Evolutionary conservation across 2,329 filamentous ascomycete species (phyloP).

Genomic region (Zymoseptoria ardabiliae): DNA sequence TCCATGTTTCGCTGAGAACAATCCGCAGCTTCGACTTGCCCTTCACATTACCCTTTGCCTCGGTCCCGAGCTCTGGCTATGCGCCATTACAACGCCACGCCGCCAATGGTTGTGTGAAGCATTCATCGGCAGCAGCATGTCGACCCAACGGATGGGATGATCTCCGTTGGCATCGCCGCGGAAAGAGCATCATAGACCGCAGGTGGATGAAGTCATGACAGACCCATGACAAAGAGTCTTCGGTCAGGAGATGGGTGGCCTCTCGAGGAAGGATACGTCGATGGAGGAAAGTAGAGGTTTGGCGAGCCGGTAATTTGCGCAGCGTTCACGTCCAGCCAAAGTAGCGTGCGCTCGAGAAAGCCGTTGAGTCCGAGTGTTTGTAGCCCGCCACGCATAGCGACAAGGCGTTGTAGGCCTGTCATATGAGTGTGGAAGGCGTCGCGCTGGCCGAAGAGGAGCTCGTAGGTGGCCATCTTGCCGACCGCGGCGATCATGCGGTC

Average conservation of each 20-base stretch:
- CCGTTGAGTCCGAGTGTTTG: conserved; percentile 38
- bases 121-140: neutral
- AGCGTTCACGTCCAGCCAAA: conserved; percentile 42
- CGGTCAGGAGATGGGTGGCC: conserved; percentile 15
- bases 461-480: conserved; percentile 47
- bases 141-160: neutral
- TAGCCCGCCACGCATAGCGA: conserved; percentile 41
- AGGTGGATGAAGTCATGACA: neutral
- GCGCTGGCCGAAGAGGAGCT: conserved; percentile 43
- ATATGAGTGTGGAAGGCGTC: conserved; percentile 43
- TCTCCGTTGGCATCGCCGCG: neutral
- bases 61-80: neutral
- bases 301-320: conserved; percentile 18
- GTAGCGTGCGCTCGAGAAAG: conserved; percentile 40
- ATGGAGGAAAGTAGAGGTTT: conserved; percentile 24
- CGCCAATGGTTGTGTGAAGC: neutral
- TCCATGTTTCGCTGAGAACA: neutral
- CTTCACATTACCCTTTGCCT: neutral
- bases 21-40: neutral
- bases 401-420: conserved; percentile 38
- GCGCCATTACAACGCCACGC: neutral
- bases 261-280: conserved; percentile 11
- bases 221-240: conserved; percentile 14
- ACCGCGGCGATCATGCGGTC: conserved; percentile 44
- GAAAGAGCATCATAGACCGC: too few species aligned